Conservation (phyloP, 352 stramenopile species). For the Lagenidium giganteum region DNA sequence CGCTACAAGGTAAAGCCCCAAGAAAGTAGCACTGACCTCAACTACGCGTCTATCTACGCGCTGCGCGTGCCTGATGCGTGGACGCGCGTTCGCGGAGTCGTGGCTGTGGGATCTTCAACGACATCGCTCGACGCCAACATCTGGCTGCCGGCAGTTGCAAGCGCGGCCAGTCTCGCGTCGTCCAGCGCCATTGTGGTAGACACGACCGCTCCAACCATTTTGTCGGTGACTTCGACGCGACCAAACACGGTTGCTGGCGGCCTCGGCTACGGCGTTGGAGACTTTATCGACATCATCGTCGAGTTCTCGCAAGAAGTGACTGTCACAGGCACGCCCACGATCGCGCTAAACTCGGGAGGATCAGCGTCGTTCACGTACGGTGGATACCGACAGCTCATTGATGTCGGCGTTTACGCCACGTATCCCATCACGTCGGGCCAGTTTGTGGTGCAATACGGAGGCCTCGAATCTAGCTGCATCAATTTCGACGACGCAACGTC, state of each 20-base stretch:
- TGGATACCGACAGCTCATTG: conserved; percentile 56
- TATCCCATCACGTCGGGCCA: conserved; percentile 49
- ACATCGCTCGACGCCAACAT: conserved; percentile 31
- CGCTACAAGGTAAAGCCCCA: conserved; percentile 53
- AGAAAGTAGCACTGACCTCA: conserved; percentile 32
- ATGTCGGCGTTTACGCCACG: conserved; percentile 55
- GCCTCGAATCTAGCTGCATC: conserved; percentile 35
- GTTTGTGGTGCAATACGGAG: conserved; percentile 48
- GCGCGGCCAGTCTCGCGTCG: conserved; percentile 23
- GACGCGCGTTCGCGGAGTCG: conserved; percentile 13
- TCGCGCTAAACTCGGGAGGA: conserved; percentile 46
- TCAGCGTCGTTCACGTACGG: conserved; percentile 40
- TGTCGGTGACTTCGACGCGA: conserved; percentile 39
- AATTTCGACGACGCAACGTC: conserved; percentile 48
- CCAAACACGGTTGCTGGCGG: conserved; percentile 20
- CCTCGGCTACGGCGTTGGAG: conserved; percentile 51
- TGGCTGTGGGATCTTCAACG: conserved; percentile 5
- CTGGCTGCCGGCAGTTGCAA: conserved; percentile 23
- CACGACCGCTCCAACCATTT: conserved; percentile 28
- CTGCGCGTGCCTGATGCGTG: too few relatives aligned
- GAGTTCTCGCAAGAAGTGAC: conserved; percentile 52
- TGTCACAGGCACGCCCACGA: conserved; percentile 31
- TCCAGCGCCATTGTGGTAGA: conserved; percentile 31
- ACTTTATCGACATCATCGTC: conserved; percentile 65
- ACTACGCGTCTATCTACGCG: conserved; percentile 44